Evolutionary conservation across 176 grass and related monocot genomes (phyloP), one percentile per base, ranked within the genome.

Genomic region (Dendrocalamus sinicus): DNA sequence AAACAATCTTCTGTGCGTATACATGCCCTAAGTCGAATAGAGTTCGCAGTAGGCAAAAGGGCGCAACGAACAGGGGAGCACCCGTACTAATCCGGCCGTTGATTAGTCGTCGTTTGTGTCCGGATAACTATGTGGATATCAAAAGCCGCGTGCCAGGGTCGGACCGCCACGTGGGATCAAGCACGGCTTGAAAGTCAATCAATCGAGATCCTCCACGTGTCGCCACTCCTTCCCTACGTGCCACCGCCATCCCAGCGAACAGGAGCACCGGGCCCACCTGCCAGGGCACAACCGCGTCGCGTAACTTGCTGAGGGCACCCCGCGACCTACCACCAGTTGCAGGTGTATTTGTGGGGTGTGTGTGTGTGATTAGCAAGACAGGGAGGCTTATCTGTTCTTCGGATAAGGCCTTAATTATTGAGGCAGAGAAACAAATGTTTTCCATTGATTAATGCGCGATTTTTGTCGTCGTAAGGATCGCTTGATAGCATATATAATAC

Each of bases 361-460:
- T 70, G 3, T 60, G 68, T 45, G 20, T 13, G 45, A 78, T 87
- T 48, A 88, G 80, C 72, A 15, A 63, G 57, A 41, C 76, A 72
- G n/a, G 50, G 52, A 52, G 53, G 67, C 76, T 70, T 54, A 82
- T 63, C 83, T 64, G 44, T 86, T 75, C n/a, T 77, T 67, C 62
- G 76, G 89, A 91, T 81, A 84, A 91, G 73, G 67, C 41, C 48
- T 17, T 44, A 37, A 87, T 84, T 24, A 79, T 79, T 75, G 54
- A 79, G 64, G 41, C 72, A 63, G 17, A 9, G 32, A 15, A 32
- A 7, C 28, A 65, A 39, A 67, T 24, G n/a, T 71, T 60, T 78
- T 48, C 30, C n/a, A 68, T 72, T 74, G 19, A 67, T 84, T 73
- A 79, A 83, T 40, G 66, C 22, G 47, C 13, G 28, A 44, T 55